Conservation (phyloP, 108 stramenopile species). For the Phaeodactylum tricornutum region DNA sequence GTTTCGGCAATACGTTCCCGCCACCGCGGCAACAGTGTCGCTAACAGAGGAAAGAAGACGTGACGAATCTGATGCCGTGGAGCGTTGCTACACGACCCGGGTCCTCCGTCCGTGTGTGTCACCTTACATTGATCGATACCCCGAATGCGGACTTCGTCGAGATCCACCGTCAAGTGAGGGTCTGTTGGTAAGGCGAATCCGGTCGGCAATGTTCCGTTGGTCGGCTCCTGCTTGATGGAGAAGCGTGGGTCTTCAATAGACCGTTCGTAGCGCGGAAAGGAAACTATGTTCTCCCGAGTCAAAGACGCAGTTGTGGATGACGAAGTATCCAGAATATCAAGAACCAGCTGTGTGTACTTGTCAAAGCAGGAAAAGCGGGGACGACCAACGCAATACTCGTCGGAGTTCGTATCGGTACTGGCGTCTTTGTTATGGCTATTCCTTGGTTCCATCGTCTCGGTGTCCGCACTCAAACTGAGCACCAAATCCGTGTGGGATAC, state of each 20-base stretch:
- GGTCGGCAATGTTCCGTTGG: background rate
- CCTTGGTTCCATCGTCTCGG: conserved; percentile 7
- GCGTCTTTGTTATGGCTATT: too few relatives aligned
- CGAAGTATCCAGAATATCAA: conserved; percentile 28
- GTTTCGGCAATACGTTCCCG: conserved; percentile 41
- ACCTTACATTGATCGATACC: conserved; percentile 33
- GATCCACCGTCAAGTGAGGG: conserved; percentile 12
- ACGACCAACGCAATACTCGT: conserved; percentile 44
- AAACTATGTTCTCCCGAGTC: conserved; percentile 19
- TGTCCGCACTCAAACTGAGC: conserved; percentile 37
- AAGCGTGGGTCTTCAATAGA: conserved; percentile 38
- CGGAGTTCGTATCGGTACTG: background rate
- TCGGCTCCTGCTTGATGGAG: conserved; percentile 16
- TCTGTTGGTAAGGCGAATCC: background rate
- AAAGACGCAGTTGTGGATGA: too few relatives aligned
- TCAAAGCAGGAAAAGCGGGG: conserved; percentile 81
- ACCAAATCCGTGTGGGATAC: conserved; percentile 91
- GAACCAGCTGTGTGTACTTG: conserved; percentile 37
- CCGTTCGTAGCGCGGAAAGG: conserved; percentile 65
- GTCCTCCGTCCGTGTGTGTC: background rate
- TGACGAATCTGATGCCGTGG: background rate
- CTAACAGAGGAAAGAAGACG: conserved; percentile 86
- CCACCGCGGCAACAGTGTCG: conserved; percentile 79
- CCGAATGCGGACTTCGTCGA: conserved; percentile 46
- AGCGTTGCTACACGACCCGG: too few relatives aligned